A percentile compares a stretch with the other conserved stretches of the same genome.
These are phyloP conservation scores for Quambalaria eucalypti DNA, from an alignment of 1,284 basidiomycete species.

Conservation along the genomic window DNA sequence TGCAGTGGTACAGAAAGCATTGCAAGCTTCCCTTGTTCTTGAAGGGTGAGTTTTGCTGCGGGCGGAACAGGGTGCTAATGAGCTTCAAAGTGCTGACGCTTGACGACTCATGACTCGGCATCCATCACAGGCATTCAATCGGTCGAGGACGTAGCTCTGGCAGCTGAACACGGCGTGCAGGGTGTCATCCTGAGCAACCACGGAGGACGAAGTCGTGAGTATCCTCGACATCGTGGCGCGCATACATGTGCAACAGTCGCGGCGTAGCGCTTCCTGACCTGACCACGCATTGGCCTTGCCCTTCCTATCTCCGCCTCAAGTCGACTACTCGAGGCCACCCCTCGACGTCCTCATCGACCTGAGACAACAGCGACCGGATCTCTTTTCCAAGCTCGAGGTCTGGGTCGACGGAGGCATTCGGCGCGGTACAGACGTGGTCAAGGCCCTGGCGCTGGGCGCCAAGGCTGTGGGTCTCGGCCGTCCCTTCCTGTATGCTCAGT, in stretches of 20 bases:
- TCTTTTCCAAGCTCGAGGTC: constrained; percentile 64
- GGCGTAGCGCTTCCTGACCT: no score
- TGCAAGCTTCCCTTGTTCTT: not conserved
- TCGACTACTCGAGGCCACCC: constrained; percentile 39
- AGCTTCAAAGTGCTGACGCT: constrained; percentile 79
- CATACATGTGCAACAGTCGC: no score
- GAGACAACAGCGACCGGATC: constrained; percentile 61
- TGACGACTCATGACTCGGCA: no score
- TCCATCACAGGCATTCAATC: no score
- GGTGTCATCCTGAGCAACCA: constrained; percentile 50
- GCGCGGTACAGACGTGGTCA: constrained; percentile 67
- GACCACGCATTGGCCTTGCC: no score
- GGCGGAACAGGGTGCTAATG: constrained; percentile 58
- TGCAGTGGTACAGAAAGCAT: constrained; percentile 46
- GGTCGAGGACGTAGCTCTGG: constrained; percentile 63
- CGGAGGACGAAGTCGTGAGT: constrained; percentile 45
- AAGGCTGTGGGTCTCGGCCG: constrained; percentile 62
- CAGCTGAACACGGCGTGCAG: constrained; percentile 51
- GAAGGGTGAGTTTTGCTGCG: no score
- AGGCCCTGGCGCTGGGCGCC: constrained; percentile 83
- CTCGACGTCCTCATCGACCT: constrained; percentile 50
- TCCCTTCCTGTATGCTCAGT: constrained; percentile 62
- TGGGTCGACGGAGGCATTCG: constrained; percentile 79
- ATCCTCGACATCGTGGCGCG: no score
- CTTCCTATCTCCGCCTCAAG: not conserved